Evolutionary conservation across 805 yeast genomes (phyloP).

Genomic region (Scheffersomyces coipomensis): DNA sequence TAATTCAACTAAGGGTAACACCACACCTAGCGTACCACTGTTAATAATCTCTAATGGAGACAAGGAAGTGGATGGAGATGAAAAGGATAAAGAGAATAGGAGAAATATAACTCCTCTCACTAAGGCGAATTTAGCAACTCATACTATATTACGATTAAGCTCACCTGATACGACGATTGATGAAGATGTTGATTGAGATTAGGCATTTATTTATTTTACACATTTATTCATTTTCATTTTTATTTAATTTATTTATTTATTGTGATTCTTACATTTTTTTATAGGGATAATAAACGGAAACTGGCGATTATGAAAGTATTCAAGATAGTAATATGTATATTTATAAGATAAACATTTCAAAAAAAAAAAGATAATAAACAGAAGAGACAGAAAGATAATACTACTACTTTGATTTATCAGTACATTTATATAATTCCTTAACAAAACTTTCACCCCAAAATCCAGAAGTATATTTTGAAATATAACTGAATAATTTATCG

Average conservation of each 20-base stretch:
- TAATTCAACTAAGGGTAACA: constrained; percentile 5
- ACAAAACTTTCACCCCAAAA: constrained; percentile 98
- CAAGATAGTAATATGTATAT: too few species aligned
- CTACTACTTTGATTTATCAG: neutral
- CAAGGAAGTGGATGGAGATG: constrained; percentile 3
- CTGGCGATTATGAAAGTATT: too few species aligned
- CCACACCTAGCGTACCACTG: neutral
- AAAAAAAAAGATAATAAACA: too few species aligned
- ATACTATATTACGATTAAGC: constrained; percentile 4
- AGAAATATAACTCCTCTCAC: constrained; percentile 23
- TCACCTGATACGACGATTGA: neutral
- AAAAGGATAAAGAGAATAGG: constrained; percentile 16
- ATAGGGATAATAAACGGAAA: too few species aligned
- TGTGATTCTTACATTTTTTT: too few species aligned
- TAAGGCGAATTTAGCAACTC: constrained; percentile 25
- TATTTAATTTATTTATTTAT: constrained; percentile 1
- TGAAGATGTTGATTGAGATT: constrained; percentile 6
- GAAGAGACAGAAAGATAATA: too few species aligned
- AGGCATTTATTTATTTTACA: neutral
- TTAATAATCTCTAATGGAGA: neutral
- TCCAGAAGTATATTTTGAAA: constrained; percentile 89
- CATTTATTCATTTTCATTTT: neutral
- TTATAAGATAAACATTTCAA: too few species aligned
- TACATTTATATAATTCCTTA: constrained; percentile 62
- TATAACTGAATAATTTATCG: constrained; percentile 79